phyloP scores from a whole-genome alignment of 495 filamentous ascomycete species.

The Lepraria neglecta region DNA sequence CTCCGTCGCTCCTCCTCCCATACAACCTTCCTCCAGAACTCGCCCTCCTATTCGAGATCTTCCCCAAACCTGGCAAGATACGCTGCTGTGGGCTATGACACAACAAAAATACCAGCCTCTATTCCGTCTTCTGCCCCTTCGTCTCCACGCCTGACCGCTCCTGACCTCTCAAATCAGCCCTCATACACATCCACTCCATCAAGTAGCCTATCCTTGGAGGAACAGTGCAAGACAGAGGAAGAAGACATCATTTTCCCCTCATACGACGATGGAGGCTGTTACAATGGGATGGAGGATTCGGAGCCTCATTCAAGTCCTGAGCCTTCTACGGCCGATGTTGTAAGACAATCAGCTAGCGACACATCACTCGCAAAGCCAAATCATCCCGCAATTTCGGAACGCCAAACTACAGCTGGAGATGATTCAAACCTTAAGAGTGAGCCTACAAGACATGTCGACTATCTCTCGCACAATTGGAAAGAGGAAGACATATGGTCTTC shows the following conservation, averaged over 20 bases:
- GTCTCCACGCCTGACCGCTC: conserved; percentile 32
- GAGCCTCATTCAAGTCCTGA: conserved; percentile 45
- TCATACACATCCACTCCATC: conserved; percentile 53
- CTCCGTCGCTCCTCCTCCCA: conserved; percentile 41
- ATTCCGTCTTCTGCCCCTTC: conserved; percentile 37
- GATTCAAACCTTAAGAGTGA: conserved; percentile 71
- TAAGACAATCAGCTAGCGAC: conserved; percentile 33
- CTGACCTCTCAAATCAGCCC: conserved; percentile 33
- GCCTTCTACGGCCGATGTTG: conserved; percentile 37
- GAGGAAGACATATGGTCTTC: conserved; percentile 98
- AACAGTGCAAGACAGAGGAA: conserved; percentile 45
- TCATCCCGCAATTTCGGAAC: conserved; percentile 30
- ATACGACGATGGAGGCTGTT: conserved; percentile 45
- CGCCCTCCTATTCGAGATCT: conserved; percentile 34
- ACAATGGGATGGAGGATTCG: conserved; percentile 19
- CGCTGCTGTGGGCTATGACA: conserved; percentile 35
- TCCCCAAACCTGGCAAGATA: conserved; percentile 33
- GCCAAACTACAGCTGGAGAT: conserved; percentile 57
- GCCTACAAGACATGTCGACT: conserved; percentile 90
- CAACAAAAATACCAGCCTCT: conserved; percentile 32
- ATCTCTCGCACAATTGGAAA: conserved; percentile 88
- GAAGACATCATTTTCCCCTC: conserved; percentile 53
- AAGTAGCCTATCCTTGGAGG: conserved; percentile 56
- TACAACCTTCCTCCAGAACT: conserved; percentile 38
- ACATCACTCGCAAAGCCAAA: conserved; percentile 34